phyloP scores from a whole-genome alignment of 2,329 filamentous ascomycete genomes.

The Aspergillus jensenii region DNA sequence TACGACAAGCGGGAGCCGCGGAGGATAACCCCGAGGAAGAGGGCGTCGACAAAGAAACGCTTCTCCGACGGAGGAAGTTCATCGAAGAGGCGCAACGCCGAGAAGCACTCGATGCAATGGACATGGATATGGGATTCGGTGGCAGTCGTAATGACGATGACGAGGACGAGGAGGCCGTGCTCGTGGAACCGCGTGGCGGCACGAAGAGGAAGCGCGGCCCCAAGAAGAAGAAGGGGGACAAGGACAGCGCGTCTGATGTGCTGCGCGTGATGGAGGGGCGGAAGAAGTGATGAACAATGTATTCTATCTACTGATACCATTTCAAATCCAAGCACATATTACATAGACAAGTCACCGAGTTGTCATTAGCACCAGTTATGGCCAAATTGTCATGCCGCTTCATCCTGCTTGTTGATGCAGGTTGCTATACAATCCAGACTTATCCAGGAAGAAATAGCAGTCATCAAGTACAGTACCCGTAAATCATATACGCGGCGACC shows the following conservation, averaged over 20 bases:
- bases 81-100: conserved; percentile 58
- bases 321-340: neutral
- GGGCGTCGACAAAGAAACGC: conserved; percentile 60
- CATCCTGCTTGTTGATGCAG: no score
- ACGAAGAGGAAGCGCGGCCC: conserved; percentile 55
- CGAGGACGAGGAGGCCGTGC: conserved; percentile 62
- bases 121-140: conserved; percentile 94
- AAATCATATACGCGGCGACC: no score
- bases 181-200: conserved; percentile 40
- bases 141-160: conserved; percentile 85
- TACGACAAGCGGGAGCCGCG: conserved; percentile 47
- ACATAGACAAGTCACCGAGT: no score
- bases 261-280: conserved; percentile 72
- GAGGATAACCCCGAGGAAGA: conserved; percentile 42
- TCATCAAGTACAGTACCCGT: no score
- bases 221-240: conserved; percentile 53
- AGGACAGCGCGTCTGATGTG: conserved; percentile 74
- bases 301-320: neutral
- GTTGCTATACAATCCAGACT: no score
- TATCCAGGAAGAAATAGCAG: no score
- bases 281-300: conserved; percentile 36
- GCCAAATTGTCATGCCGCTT: no score
- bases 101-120: conserved; percentile 78
- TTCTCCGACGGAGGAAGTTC: conserved; percentile 71
- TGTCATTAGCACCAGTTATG: no score